phyloP scores from a whole-genome alignment of 2,329 filamentous ascomycete genomes.

The Alternaria longipes region DNA sequence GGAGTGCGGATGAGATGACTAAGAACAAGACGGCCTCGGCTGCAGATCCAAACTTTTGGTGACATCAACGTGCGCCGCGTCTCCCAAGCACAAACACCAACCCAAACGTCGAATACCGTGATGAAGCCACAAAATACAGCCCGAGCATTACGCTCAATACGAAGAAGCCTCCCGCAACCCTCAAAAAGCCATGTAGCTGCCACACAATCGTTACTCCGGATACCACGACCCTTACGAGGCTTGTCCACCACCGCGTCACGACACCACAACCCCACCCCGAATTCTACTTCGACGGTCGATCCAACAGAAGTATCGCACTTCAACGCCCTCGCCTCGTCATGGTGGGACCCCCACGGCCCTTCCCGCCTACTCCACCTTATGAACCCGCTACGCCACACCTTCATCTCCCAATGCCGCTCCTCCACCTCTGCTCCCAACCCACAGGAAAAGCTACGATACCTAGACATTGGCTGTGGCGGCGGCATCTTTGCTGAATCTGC shows the following conservation, averaged over 20 bases:
- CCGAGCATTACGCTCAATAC: conserved; percentile 22
- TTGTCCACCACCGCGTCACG: conserved; percentile 25
- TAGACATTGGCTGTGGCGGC: conserved; percentile 94
- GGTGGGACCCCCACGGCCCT: conserved; percentile 96
- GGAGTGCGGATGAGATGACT: background rate
- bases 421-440: conserved; percentile 49
- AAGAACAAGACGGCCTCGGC: background rate
- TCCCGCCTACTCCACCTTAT: conserved; percentile 94
- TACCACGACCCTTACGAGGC: conserved; percentile 19
- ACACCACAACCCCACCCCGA: conserved; percentile 26
- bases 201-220: background rate
- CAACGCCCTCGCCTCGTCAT: conserved; percentile 87
- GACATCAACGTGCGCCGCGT: conserved; percentile 20
- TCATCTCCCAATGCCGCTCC: conserved; percentile 76
- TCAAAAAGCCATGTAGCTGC: background rate
- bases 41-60: conserved; percentile 17
- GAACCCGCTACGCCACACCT: conserved; percentile 96
- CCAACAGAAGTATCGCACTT: conserved; percentile 92
- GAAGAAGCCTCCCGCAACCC: background rate
- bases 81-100: background rate
- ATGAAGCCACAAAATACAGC: conserved; percentile 24
- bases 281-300: conserved; percentile 65
- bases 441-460: conserved; percentile 68
- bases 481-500: conserved; percentile 95
- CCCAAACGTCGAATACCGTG: background rate